These are phyloP conservation scores for Gnaphalium uliginosum DNA, from an alignment of 129 eudicot genomes.

Conservation along the genomic window DNA sequence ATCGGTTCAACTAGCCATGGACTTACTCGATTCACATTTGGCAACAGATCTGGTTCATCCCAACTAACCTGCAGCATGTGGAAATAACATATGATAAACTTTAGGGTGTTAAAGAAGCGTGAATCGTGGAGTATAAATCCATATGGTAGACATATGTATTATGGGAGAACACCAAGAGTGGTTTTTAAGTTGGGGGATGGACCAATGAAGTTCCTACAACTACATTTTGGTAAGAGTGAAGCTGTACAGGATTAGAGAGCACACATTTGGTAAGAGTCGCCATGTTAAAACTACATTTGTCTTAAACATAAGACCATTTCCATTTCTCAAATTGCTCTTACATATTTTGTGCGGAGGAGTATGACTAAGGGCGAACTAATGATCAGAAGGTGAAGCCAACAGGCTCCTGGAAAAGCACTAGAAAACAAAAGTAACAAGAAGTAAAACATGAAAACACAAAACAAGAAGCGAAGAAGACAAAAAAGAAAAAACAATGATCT, in stretches of 20 bases:
- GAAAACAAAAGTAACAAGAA: neutral
- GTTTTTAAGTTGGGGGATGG: neutral
- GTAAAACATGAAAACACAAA: neutral
- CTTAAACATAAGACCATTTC: no score
- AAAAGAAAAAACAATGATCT: neutral
- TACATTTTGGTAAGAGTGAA: no score
- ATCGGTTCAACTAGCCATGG: conserved; percentile 90
- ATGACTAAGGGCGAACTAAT: neutral
- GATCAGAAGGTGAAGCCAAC: neutral
- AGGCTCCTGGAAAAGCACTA: neutral
- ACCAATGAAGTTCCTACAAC: neutral
- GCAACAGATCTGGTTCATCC: conserved; percentile 89
- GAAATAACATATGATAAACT: neutral
- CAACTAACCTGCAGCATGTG: conserved; percentile 60
- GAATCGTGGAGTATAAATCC: neutral
- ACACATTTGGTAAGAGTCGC: no score
- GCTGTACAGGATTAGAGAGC: no score
- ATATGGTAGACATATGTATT: neutral
- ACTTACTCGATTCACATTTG: conserved; percentile 84
- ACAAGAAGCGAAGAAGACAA: neutral
- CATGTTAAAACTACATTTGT: no score
- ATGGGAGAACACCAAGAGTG: neutral
- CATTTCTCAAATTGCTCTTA: neutral
- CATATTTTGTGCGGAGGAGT: neutral
- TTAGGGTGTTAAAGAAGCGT: neutral